Evolutionary conservation across 768 basidiomycete species (phyloP), one percentile per base, ranked within the genome.

Genomic region (Tephrocybe rancida): DNA sequence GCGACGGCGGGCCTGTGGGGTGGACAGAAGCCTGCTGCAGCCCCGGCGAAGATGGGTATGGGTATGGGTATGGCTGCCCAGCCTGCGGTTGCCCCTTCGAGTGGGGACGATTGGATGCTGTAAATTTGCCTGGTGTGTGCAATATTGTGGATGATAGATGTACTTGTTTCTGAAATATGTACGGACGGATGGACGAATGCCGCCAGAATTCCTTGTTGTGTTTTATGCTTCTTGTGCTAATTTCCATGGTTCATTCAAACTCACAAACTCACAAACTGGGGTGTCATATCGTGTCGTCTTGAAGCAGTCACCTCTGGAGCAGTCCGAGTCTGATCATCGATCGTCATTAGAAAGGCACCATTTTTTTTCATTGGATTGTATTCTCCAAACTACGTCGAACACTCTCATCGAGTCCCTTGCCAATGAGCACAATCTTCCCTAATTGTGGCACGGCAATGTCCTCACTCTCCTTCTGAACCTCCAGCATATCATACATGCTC

Each of bases 381-480:
- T 49, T 59, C 60, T 80, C 71, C 16, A 92, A 69, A 64, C 85
- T 89, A 56, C 63, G 58, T 52, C 83, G 74, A 39, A 88, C 83
- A 11, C 52, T 60, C 55, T 81, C 78, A 54, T 80, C 75, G 38
- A 96, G 67, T 1, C 90, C 90, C 64, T 88, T 90, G 10, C 94
- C 94, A 42, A 96, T 95, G 54, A 96, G 78, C 2, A 95, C 90
- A 21, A 96, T 65, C 71, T 95, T 96, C 22, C 93, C 92, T 14
- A 70, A 69, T 44, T 83, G 81, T 0, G 83, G 82, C 30, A 86
- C 65, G 1, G 81, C 85, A 22, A 83, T 49, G 7, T 67, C 67
- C 37, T 65, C 69, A n/a, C 62, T 64, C 44, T 72, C 73, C 39
- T 84, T 63, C 48, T 73, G 74, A 35, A 85, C 72, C 45, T 76